Evolutionary conservation across 139 green algal genomes (phyloP), one percentile per base, ranked within the genome.

Genomic region (Volvox africanus): DNA sequence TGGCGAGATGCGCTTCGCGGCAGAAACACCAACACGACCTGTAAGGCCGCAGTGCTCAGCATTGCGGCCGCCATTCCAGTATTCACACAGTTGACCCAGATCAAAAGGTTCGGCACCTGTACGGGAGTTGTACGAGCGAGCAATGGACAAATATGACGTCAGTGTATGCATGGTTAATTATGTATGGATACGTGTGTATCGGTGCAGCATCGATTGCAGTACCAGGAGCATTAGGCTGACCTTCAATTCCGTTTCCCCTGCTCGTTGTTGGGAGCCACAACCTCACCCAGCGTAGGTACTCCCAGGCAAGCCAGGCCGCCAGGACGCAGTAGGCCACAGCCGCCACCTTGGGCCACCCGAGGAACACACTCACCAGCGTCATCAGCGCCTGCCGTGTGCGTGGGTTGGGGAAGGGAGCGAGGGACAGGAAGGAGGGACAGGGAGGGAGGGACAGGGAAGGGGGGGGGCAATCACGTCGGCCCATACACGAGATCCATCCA

Each of bases 271-370:
- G 5, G 44, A 55, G n/a, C 37, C 69, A 78, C 75, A 61, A 6
- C 21, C 80, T 71, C 71, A 89, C 85, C 85, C 85, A 89, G 55
- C 85, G 11, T 44, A 89, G 85, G 85, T 89, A 89, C 85, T 82
- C 30, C 36, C 37, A 89, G 14, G 67, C 84, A 35, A 89, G 84
- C 36, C 36, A 44, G 26, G 50, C 0, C 0, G 85, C 12, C 18
- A 89, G 68, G n/a, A 73, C 28, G n/a, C 69, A 30, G 85, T 89
- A 89, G 6, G n/a, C 44, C 17, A 26, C 69, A 9, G 85, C 26
- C 19, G 69, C 85, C 19, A 82, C 61, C 85, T 82, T 89, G 37
- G 69, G 69, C 37, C 26, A 73, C 6, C 85, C 85, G 6, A 89
- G 44, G 85, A 89, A 82, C 30, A 89, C 85, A 21, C 44, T 37